phyloP scores from a whole-genome alignment of 1,284 basidiomycete genomes.

The Porodaedalea pini region DNA sequence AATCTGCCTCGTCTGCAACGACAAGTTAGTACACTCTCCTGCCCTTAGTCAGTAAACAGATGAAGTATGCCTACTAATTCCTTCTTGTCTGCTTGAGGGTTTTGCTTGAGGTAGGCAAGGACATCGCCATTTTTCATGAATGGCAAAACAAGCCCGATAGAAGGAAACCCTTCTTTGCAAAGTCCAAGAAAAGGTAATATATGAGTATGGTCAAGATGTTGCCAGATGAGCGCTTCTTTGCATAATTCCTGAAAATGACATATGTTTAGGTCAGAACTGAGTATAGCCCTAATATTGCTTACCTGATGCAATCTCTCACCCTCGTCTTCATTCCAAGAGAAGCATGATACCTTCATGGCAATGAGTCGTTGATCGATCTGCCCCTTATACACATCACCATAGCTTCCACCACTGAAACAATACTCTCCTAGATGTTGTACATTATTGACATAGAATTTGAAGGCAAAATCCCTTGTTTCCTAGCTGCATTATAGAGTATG shows the following conservation, averaged over 20 bases:
- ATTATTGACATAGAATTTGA: not conserved
- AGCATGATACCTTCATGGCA: not conserved
- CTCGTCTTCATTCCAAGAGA: not conserved
- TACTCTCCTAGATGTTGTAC: not conserved
- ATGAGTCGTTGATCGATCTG: not conserved
- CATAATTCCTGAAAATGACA: not conserved
- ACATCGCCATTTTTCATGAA: constrained; percentile 7
- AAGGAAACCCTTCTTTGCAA: not conserved
- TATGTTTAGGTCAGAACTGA: not conserved
- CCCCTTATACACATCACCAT: not conserved
- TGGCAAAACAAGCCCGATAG: constrained; percentile 2
- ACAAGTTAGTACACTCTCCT: no score
- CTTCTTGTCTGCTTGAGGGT: not conserved
- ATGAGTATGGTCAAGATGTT: not conserved
- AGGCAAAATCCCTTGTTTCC: not conserved
- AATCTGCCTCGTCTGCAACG: no score
- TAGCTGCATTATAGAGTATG: not conserved
- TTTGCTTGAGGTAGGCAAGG: not conserved
- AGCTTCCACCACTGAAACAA: not conserved
- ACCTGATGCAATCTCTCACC: not conserved
- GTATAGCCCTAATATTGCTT: no score
- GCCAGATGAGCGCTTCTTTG: constrained; percentile 6
- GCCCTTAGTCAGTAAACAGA: not conserved
- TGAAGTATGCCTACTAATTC: not conserved
- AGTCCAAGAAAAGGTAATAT: constrained; percentile 4